A percentile compares a stretch with the other conserved stretches of the same genome.
Evolutionary conservation across 495 filamentous ascomycete species (phyloP).

Genomic region (Jackrogersella minutella): DNA sequence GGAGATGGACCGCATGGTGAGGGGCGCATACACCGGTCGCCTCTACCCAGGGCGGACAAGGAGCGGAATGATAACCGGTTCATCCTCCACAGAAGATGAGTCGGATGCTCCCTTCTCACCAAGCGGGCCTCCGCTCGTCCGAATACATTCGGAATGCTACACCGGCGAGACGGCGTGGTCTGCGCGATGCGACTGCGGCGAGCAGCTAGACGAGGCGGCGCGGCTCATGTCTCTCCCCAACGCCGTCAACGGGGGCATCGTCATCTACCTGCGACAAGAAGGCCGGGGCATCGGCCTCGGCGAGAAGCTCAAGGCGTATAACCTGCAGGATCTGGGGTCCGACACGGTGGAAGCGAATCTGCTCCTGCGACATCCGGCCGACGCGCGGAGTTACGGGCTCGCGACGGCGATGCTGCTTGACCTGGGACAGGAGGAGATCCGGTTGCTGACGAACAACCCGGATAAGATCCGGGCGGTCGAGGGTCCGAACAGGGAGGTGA

Average conservation of each 20-base stretch:
- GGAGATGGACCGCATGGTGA: conserved; percentile 94
- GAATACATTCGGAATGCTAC: conserved; percentile 98
- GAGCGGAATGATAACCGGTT: conserved; percentile 58
- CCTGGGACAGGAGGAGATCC: conserved; percentile 77
- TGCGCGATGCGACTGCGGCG: conserved; percentile 95
- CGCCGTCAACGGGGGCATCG: conserved; percentile 78
- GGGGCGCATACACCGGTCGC: conserved; percentile 89
- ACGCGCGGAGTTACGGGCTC: conserved; percentile 91
- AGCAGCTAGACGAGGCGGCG: conserved; percentile 96
- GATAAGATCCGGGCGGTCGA: conserved; percentile 96
- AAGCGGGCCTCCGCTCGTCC: conserved; percentile 70
- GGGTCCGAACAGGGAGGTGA: conserved; percentile 84
- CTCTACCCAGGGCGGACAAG: conserved; percentile 85
- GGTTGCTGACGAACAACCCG: conserved; percentile 95
- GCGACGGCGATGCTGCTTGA: conserved; percentile 94
- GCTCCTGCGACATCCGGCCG: conserved; percentile 88
- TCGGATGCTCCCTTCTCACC: conserved; percentile 3
- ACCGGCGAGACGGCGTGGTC: conserved; percentile 99
- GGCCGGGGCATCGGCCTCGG: conserved; percentile 93
- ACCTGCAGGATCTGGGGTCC: conserved; percentile 91
- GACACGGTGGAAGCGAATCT: conserved; percentile 98
- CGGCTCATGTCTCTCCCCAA: conserved; percentile 85
- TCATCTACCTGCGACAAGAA: conserved; percentile 95
- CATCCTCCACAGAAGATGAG: conserved; percentile 20
- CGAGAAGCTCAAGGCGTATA: conserved; percentile 98